Base-by-base conservation (phyloP, 768 basidiomycete species). In the Tylopilus cervinicoccineus region DNA sequence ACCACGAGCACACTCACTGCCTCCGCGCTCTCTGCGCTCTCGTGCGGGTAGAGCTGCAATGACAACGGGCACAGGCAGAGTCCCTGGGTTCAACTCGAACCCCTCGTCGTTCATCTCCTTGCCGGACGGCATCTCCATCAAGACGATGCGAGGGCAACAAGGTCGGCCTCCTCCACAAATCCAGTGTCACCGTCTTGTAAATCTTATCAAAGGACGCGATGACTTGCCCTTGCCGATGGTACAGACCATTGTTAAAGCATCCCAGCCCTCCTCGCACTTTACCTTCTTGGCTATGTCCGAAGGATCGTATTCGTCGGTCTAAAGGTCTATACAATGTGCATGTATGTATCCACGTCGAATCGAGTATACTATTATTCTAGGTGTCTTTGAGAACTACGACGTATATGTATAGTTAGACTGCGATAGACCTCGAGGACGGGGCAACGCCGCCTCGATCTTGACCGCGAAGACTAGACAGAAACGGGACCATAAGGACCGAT, bases 91-190 rank as follows among this genome's bases (percentile, higher is more conserved):
- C 33, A 66, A 59, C 49, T 47, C 55, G 42, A 60, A 52, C 47
- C 64, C 64, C 17, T 49, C 50, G 3, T 13, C 66, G 43, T 66
- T 66, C 27, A 24, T 66, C 4, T 64, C 66, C 1, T 45, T 47
- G 14, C 16, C 43, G 17, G 45, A 33, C 1, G 14, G 42, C 13
- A 57, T 67, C 36, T 45, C 57, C 5, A 51, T 64, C 53, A 66
- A 62, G 19, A 55, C 61, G 0, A 26, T n/a, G 38, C 27, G 61
- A 64, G 0, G 57, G 59, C 7, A 14, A 46, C 27, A 62, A 39
- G 23, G 23, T 58, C 23, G 44, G 23, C 23, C 29, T 66, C 6
- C 28, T 59, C 5, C 54, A 59, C 48, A 64, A 54, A 29, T 20
- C 47, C 13, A 52, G 47, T 62, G 17, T 66, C 64, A 0, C 64